Evolutionary conservation across 345 rosid species (phyloP), one percentile per base, ranked within the genome.

Genomic region (Corchorus olitorius): DNA sequence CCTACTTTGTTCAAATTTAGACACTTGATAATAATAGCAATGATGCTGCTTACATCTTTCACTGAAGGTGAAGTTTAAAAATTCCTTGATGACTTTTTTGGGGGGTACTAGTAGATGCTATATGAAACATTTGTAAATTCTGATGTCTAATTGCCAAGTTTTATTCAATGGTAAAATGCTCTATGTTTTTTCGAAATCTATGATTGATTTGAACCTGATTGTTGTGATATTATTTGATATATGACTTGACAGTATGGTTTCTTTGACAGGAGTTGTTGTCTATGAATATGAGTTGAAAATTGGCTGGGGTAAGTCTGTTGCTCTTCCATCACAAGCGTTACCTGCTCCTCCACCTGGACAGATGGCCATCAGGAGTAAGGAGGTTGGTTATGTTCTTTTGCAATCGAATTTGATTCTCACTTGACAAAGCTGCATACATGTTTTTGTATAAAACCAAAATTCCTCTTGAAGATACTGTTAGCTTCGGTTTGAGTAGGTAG

Each of bases 311-410:
- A 97, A 97, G 82, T 93, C 99, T 76, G 99, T 97, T 72, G 97
- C 98, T 80, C 96, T 94, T 78, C 99, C 99, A 76, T 92, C 99
- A 64, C 99, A 97, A 84, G 97, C 99, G 8, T 81, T 94, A 45
- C 99, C 99, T 49, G 99, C 99, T 82, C 98, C 99, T 5, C 98
- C 99, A 37, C 98, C 99, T 39, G 98, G 98, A 70, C 99, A 97
- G 2, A 97, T 97, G 99, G 99, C 98, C 77, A 94, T 97, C 76
- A 89, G 98, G 87, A 97, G 97, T 81, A 94, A 94, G 86, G 99
- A 94, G 98, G 99, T 94, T 7, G 71, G 90, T 82, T 54, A 37
- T 79, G 60, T 46, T 80, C 27, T 2, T 65, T 72, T 62, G 75
- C 46, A 35, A 76, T 49, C n/a, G 68, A 34, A 37, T 69, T 75